These are phyloP conservation scores for Phoma sp. DNA, from an alignment of 2,329 filamentous ascomycete genomes.

Conservation along the genomic window DNA sequence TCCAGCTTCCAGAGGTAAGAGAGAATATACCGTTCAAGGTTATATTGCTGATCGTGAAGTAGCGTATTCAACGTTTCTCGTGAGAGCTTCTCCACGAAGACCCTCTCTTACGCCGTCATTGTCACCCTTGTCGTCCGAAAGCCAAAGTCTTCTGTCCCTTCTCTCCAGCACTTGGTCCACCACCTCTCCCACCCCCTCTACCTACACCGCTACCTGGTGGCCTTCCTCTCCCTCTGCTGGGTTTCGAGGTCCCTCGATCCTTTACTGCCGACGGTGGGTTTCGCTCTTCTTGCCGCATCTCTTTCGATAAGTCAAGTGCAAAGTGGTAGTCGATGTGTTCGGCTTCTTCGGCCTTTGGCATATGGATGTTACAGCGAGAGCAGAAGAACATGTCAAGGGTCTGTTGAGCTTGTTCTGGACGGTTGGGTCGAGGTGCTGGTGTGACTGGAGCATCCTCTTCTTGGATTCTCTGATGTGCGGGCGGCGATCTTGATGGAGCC, in stretches of 20 bases:
- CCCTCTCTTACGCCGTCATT: too few species aligned
- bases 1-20: too few species aligned
- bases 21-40: too few species aligned
- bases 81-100: too few species aligned
- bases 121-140: slow-evolving; percentile 45
- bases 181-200: slow-evolving; percentile 11
- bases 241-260: slow-evolving; percentile 26
- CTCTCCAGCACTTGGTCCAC: slow-evolving; percentile 32
- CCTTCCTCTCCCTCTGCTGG: slow-evolving; percentile 44
- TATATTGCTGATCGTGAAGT: too few species aligned
- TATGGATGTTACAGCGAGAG: slow-evolving; percentile 67
- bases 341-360: slow-evolving; percentile 65
- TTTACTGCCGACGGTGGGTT: slow-evolving; percentile 14
- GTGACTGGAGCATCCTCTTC: background rate
- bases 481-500: slow-evolving; percentile 2
- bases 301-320: slow-evolving; percentile 80
- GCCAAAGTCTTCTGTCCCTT: slow-evolving; percentile 55
- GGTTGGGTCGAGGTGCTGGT: background rate
- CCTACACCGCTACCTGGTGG: slow-evolving; percentile 37
- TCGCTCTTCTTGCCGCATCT: slow-evolving; percentile 50
- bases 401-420: slow-evolving; percentile 25
- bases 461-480: background rate
- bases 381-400: slow-evolving; percentile 59
- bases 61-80: too few species aligned
- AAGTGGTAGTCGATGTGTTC: slow-evolving; percentile 96